Evolutionary conservation across 2,329 filamentous ascomycete species (phyloP).

Genomic region (Xylariales sp.): DNA sequence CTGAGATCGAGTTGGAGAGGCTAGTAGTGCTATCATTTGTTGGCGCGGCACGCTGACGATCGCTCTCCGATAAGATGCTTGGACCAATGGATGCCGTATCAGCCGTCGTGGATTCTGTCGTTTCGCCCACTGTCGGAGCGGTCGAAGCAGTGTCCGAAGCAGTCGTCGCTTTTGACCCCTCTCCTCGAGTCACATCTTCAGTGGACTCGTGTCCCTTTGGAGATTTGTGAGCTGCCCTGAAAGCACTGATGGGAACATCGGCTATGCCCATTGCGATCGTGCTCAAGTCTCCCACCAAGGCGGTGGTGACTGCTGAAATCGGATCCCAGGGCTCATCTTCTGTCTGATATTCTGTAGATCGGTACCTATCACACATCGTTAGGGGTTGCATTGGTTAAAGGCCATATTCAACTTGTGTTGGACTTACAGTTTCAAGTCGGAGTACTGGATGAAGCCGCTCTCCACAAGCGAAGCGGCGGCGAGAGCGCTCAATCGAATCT

Average conservation of each 20-base stretch:
- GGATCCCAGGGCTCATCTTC: slow-evolving; percentile 77
- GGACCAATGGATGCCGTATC: background rate
- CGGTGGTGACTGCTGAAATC: slow-evolving; percentile 70
- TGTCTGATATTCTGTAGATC: slow-evolving; percentile 64
- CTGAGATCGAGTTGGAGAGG: slow-evolving; percentile 3
- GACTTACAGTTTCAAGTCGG: slow-evolving; percentile 67
- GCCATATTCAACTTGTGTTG: background rate
- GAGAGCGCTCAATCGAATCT: slow-evolving; percentile 65
- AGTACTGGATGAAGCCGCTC: slow-evolving; percentile 60
- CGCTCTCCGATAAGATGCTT: slow-evolving; percentile 4
- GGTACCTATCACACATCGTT: slow-evolving; percentile 43
- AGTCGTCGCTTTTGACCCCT: no score
- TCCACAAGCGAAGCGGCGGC: slow-evolving; percentile 67
- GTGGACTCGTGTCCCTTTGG: slow-evolving; percentile 13
- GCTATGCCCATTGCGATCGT: slow-evolving; percentile 79
- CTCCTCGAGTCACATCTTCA: slow-evolving; percentile 14
- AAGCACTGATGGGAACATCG: slow-evolving; percentile 60
- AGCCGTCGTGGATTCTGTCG: slow-evolving; percentile 7
- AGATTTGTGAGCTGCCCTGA: slow-evolving; percentile 31
- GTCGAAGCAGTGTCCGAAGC: no score
- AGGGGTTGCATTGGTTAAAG: no score
- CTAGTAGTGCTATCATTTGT: slow-evolving; percentile 5
- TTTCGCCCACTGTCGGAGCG: background rate
- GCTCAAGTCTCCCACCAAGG: slow-evolving; percentile 77
- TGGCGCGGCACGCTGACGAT: background rate